phyloP scores from a whole-genome alignment of 306 rosid species.

The Oxytropis ochrocephala region DNA sequence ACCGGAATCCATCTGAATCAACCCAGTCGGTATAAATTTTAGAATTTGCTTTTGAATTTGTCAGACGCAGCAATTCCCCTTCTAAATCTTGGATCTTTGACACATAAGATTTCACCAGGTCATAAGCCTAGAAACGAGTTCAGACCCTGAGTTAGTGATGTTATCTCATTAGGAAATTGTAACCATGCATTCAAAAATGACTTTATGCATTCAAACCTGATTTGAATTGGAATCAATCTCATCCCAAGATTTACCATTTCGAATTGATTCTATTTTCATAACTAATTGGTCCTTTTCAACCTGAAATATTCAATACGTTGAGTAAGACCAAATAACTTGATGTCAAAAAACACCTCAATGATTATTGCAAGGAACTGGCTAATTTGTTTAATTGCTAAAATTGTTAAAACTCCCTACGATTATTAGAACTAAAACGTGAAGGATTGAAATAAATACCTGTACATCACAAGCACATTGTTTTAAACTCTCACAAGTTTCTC shows the following conservation, averaged over 20 bases:
- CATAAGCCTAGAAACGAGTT: constrained; percentile 54
- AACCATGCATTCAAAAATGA: not conserved
- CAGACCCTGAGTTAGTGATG: not conserved
- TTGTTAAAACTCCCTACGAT: not conserved
- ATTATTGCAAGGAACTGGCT: constrained; percentile 17
- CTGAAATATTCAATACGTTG: constrained; percentile 31
- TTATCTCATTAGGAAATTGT: not conserved
- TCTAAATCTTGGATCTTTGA: constrained; percentile 82
- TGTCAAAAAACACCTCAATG: not conserved
- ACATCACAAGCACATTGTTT: constrained; percentile 32
- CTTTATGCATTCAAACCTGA: constrained; percentile 48
- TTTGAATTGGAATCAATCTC: constrained; percentile 66
- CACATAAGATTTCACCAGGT: constrained; percentile 58
- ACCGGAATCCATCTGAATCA: constrained; percentile 49
- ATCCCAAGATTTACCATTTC: constrained; percentile 92
- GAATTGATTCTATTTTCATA: constrained; percentile 64
- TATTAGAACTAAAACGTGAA: constrained; percentile 3
- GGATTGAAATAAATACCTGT: constrained; percentile 26
- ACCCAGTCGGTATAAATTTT: constrained; percentile 44
- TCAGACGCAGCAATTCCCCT: constrained; percentile 51
- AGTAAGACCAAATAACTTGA: constrained; percentile 9
- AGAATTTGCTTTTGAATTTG: constrained; percentile 33
- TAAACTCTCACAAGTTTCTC: constrained; percentile 27
- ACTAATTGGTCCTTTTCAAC: constrained; percentile 78
- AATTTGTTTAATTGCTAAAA: not conserved